Base-by-base conservation (phyloP, 352 stramenopile genomes). In the Pythium vanterpoolii region DNA sequence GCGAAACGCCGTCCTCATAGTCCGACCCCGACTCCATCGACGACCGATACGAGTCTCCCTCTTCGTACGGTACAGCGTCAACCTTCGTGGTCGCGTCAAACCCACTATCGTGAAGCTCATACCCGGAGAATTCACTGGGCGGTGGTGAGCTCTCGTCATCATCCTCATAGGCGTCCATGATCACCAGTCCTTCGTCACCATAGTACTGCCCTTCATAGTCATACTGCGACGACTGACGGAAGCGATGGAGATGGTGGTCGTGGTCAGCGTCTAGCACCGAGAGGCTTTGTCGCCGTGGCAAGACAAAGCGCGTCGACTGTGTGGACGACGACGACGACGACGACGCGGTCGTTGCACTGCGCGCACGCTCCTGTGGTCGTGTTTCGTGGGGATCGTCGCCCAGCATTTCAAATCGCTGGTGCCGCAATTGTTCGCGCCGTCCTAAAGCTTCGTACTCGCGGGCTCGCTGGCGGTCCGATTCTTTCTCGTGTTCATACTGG, bases 361-460 rank as follows among this genome's bases (percentile, higher is more conserved):
- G 42, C 19, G 46, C 50, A 1, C 64, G 63, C 49, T 66, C 52
- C 14, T 56, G 23, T 3, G 73, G 77, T 53, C 43, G 39, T 16
- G 27, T 38, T 28, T 57, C 34, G 24, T 57, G 34, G 14, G 33
- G 33, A 33, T 57, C 49, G 5, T 57, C n/a, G n/a, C n/a, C 52
- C 2, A 50, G 43, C 45, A 56, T 39, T 18, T 62, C 55, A 38
- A 56, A 62, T 2, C 55, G 55, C 36, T 56, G 43, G 23, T 45
- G 55, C 23, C 55, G 55, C 10, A 42, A 10, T 16, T 50, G 55
- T 26, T 62, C 44, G 3, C 49, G 55, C 18, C 45, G 55, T 26
- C 56, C 55, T 7, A 56, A 4, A n/a, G 31, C 34, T 30, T 54
- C 55, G 45, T 62, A 62, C 23, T 48, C 45, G 34, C 24, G 31